Conservation (phyloP, 805 yeast species). For the Saccharomycopsis oosterbeekiorum region DNA sequence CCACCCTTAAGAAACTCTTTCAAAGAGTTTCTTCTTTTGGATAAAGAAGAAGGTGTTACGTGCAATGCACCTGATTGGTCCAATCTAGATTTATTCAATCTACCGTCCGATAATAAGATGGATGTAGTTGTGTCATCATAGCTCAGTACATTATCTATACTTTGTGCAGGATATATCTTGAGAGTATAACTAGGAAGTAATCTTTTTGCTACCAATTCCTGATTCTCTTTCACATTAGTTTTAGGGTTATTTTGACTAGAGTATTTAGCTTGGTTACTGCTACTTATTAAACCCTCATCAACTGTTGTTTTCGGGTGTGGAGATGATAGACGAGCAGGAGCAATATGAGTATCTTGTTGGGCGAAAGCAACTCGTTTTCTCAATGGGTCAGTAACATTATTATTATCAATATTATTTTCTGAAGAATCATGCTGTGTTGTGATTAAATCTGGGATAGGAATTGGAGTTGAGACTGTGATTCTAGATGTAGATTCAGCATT, state of each 20-base stretch:
- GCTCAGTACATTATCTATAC: conserved; percentile 13
- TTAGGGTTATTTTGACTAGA: background rate
- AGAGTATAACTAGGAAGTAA: background rate
- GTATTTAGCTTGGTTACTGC: background rate
- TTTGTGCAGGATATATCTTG: background rate
- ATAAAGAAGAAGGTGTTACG: background rate
- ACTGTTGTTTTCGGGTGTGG: background rate
- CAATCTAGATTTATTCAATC: background rate
- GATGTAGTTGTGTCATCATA: background rate
- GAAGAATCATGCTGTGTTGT: background rate
- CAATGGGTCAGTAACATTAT: background rate
- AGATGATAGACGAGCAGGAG: background rate
- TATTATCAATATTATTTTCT: background rate
- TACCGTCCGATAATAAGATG: background rate
- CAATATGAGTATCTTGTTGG: background rate
- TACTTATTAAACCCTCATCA: background rate
- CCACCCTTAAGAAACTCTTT: conserved; percentile 8
- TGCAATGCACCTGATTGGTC: background rate
- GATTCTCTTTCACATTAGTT: background rate
- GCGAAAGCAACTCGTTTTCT: background rate
- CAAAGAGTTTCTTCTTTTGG: conserved; percentile 10
- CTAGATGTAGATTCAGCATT: too few relatives aligned
- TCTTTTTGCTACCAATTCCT: background rate
- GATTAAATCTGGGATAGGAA: background rate
- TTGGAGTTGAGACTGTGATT: background rate